Evolutionary conservation across 2,329 filamentous ascomycete species (phyloP).

Genomic region (Arthrinium phaeospermum): DNA sequence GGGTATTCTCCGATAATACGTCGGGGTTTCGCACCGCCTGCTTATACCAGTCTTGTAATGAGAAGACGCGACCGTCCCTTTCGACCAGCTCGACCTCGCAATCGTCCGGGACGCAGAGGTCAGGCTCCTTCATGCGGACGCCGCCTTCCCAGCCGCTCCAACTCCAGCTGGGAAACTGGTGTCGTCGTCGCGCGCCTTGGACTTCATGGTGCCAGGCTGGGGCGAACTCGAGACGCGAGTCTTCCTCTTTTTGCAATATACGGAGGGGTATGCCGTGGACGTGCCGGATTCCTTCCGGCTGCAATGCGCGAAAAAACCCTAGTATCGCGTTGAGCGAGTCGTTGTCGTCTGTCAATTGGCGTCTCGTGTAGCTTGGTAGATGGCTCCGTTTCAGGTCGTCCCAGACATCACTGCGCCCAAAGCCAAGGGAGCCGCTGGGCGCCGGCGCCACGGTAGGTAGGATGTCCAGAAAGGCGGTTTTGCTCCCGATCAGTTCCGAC

Average conservation of each 20-base stretch:
- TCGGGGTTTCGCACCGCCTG: neutral
- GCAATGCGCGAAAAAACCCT: neutral
- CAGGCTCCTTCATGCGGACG: neutral
- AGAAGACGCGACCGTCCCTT: neutral
- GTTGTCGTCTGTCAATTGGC: neutral
- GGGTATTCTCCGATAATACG: neutral
- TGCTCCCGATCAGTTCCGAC: neutral
- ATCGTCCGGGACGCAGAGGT: neutral
- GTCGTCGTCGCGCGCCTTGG: neutral
- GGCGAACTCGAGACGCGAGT: neutral
- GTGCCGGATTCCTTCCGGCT: neutral
- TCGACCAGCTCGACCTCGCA: neutral
- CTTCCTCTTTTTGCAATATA: neutral
- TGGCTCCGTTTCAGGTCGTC: neutral
- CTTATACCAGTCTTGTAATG: neutral
- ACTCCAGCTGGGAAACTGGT: neutral
- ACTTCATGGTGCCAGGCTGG: conserved; percentile 4
- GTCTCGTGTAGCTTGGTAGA: conserved; percentile 1
- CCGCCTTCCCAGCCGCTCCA: conserved; percentile 11
- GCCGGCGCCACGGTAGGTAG: neutral
- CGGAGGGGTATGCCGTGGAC: neutral
- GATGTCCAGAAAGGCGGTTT: neutral
- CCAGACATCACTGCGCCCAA: neutral
- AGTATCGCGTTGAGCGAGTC: conserved; percentile 11
- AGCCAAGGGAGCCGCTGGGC: neutral